phyloP scores from a whole-genome alignment of 2,329 filamentous ascomycete species.

The Fusarium aywerte region DNA sequence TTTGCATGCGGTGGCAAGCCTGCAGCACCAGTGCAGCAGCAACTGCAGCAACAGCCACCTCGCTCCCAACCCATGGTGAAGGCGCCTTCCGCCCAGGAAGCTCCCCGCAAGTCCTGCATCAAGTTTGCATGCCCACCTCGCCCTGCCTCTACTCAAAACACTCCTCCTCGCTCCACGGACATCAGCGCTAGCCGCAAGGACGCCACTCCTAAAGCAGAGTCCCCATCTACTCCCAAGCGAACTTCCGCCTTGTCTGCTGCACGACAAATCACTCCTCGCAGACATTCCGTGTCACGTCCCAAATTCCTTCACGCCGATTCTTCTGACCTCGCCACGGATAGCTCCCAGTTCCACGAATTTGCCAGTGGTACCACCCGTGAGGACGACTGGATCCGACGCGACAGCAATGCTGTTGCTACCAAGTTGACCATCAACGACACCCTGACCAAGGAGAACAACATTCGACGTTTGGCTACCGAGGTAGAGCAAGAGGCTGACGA shows the following conservation, averaged over 20 bases:
- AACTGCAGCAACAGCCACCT: conserved; percentile 50
- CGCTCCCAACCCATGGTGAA: conserved; percentile 50
- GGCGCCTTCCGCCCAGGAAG: conserved; percentile 51
- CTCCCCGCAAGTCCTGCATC: conserved; percentile 70
- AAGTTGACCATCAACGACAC: conserved; percentile 92
- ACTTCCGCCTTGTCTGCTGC: conserved; percentile 42
- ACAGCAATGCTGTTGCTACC: conserved; percentile 69
- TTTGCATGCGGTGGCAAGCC: conserved; percentile 83
- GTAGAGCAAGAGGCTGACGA: conserved; percentile 89
- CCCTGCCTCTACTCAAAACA: conserved; percentile 56
- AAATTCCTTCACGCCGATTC: conserved; percentile 64
- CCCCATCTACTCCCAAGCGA: conserved; percentile 50
- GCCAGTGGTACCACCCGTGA: conserved; percentile 83
- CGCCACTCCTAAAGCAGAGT: conserved; percentile 36
- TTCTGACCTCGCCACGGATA: conserved; percentile 63
- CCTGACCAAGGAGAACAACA: conserved; percentile 86
- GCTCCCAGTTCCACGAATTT: conserved; percentile 86
- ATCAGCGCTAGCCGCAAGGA: conserved; percentile 14
- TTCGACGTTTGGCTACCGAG: conserved; percentile 86
- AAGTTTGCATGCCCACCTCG: conserved; percentile 79
- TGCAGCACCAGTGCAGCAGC: conserved; percentile 35
- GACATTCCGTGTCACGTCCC: conserved; percentile 45
- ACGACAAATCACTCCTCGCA: conserved; percentile 42
- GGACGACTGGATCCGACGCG: conserved; percentile 88
- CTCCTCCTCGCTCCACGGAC: conserved; percentile 48